Conservation (phyloP, 75 land plant genomes). For the Picea sitchensis region DNA sequence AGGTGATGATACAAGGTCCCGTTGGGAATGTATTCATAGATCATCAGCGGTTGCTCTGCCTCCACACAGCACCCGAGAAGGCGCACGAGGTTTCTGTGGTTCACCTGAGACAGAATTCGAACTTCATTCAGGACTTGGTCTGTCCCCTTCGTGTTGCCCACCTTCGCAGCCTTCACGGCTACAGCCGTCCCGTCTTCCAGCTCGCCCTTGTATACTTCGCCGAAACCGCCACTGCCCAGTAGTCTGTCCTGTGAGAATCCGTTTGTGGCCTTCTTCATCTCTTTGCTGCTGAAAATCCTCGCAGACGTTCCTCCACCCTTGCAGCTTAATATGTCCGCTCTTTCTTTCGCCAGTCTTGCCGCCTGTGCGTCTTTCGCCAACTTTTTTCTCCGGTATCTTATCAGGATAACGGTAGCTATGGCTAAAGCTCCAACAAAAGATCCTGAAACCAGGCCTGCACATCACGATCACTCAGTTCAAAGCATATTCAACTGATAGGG, state of each 20-base stretch:
- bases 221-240: conserved; percentile 45
- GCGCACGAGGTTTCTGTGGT: conserved; percentile 48
- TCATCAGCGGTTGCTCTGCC: conserved; percentile 43
- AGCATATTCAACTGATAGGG: background rate
- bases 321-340: conserved; percentile 17
- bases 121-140: conserved; percentile 64
- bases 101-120: conserved; percentile 47
- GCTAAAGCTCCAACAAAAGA: background rate
- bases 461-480: background rate
- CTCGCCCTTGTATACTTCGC: conserved; percentile 48
- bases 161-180: conserved; percentile 51
- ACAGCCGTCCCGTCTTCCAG: conserved; percentile 46
- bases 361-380: background rate
- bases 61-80: conserved; percentile 66
- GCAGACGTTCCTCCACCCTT: conserved; percentile 27
- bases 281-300: conserved; percentile 33
- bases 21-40: conserved; percentile 55
- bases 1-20: conserved; percentile 48
- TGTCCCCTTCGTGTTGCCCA: conserved; percentile 40
- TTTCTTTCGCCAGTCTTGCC: conserved; percentile 14
- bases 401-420: background rate
- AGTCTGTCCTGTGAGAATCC: conserved; percentile 29
- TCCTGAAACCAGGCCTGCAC: background rate
- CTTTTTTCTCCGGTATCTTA: background rate
- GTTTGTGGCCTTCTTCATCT: conserved; percentile 44